Percentiles rank a stretch among this genome's conserved stretches.
These are phyloP conservation scores for Agaricus subrufescens DNA, from an alignment of 768 basidiomycete genomes.

Conservation along the genomic window DNA sequence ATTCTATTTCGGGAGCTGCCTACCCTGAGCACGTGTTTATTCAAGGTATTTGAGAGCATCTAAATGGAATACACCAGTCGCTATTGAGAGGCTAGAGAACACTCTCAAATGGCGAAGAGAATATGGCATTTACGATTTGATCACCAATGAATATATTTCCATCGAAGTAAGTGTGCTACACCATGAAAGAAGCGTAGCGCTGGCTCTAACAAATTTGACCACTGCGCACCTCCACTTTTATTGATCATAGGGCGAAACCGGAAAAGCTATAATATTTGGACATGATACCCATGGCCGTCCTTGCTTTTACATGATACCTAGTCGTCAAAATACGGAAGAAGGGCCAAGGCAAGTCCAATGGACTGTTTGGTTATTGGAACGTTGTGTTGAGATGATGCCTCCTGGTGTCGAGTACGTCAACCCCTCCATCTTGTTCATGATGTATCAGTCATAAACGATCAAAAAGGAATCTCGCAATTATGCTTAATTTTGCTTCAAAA, in stretches of 20 bases:
- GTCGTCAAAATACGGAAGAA: constrained; percentile 77
- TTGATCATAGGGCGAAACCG: constrained; percentile 59
- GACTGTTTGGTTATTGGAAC: constrained; percentile 75
- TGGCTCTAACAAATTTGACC: too few species aligned
- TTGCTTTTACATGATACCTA: constrained; percentile 61
- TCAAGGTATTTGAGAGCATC: constrained; percentile 4
- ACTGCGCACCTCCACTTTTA: not conserved
- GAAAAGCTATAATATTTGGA: constrained; percentile 77
- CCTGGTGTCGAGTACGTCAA: constrained; percentile 72
- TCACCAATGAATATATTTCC: constrained; percentile 62
- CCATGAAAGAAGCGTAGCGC: too few species aligned
- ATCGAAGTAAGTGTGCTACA: constrained; percentile 50
- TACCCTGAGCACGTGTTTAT: not conserved
- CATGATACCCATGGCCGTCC: constrained; percentile 66
- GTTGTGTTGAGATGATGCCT: constrained; percentile 70
- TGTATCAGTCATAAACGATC: not conserved
- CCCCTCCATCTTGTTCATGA: not conserved
- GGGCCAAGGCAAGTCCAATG: constrained; percentile 65
- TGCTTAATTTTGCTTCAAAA: constrained; percentile 76
- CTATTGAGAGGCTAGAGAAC: constrained; percentile 7
- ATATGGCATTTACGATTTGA: constrained; percentile 63
- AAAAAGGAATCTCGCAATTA: constrained; percentile 58
- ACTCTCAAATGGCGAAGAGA: constrained; percentile 27
- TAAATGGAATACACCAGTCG: constrained; percentile 5
- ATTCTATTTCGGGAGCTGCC: too few species aligned